A percentile compares a stretch with the other conserved stretches of the same genome.
phyloP scores from a whole-genome alignment of 108 stramenopile genomes.

The Poteriospumella lacustris region DNA sequence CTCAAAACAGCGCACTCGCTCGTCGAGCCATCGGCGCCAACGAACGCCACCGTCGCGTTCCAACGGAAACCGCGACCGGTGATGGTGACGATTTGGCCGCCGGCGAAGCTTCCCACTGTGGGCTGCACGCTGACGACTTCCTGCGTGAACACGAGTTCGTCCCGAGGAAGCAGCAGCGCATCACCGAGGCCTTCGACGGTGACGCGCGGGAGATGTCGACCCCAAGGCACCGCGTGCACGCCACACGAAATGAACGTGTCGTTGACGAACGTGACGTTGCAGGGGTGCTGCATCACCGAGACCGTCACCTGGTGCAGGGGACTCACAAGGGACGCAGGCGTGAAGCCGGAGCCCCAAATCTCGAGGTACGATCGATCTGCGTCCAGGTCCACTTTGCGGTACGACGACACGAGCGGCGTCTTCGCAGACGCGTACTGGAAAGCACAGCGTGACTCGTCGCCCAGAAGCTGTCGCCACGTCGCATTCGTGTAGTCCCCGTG shows the following conservation, averaged over 20 bases:
- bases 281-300: background rate
- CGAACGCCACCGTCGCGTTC: background rate
- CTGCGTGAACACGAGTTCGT: background rate
- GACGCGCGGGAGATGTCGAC: background rate
- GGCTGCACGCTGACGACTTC: background rate
- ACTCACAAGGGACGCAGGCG: background rate
- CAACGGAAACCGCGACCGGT: background rate
- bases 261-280: background rate
- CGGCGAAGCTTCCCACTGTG: background rate
- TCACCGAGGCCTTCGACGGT: background rate
- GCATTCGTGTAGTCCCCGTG: background rate
- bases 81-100: background rate
- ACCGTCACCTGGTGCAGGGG: too few relatives aligned
- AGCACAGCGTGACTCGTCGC: background rate
- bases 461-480: background rate
- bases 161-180: background rate
- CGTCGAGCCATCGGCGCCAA: background rate
- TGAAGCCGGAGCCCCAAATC: background rate
- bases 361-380: background rate
- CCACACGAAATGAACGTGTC: background rate
- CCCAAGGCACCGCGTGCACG: background rate
- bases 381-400: background rate
- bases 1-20: background rate
- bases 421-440: background rate
- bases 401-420: background rate